Percentiles rank a stretch among this genome's conserved stretches.
These are phyloP conservation scores for Kitagawia praeruptora DNA, from an alignment of 129 eudicot genomes.

Conservation along the genomic window DNA sequence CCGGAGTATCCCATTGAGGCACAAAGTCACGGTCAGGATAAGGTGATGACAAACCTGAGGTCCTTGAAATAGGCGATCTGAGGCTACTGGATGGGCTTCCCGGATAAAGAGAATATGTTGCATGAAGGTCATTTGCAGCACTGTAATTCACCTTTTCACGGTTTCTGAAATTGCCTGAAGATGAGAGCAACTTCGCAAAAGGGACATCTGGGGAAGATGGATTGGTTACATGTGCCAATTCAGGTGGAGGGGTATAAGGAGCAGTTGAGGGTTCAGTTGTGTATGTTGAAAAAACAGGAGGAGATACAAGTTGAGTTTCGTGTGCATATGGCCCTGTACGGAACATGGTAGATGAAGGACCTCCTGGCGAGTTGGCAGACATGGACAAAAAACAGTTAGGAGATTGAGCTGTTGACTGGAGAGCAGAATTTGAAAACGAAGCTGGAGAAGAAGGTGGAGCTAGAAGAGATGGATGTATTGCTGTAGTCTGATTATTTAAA, in stretches of 20 bases:
- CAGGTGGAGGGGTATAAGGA: slow-evolving; percentile 97
- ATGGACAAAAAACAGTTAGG: slow-evolving; percentile 58
- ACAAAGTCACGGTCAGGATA: slow-evolving; percentile 53
- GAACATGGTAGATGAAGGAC: slow-evolving; percentile 74
- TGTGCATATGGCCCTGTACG: slow-evolving; percentile 94
- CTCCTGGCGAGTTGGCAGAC: slow-evolving; percentile 87
- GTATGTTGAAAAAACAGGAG: slow-evolving; percentile 91
- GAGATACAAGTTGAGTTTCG: slow-evolving; percentile 86
- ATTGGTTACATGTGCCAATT: slow-evolving; percentile 80
- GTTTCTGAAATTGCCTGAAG: slow-evolving; percentile 41
- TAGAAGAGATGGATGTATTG: slow-evolving; percentile 50
- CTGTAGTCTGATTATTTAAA: slow-evolving; percentile 44
- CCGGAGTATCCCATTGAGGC: slow-evolving; percentile 42
- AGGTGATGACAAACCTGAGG: slow-evolving; percentile 50
- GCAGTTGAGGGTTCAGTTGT: slow-evolving; percentile 99
- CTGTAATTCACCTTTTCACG: slow-evolving; percentile 36
- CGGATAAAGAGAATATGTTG: slow-evolving; percentile 68
- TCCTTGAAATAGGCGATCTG: slow-evolving; percentile 62
- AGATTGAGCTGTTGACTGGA: slow-evolving; percentile 87
- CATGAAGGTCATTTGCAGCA: slow-evolving; percentile 61
- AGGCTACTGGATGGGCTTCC: slow-evolving; percentile 88
- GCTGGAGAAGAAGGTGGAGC: slow-evolving; percentile 99
- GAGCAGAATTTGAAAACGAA: slow-evolving; percentile 82
- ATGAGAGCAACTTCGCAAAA: slow-evolving; percentile 77
- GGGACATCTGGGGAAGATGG: slow-evolving; percentile 99